These are phyloP conservation scores for Dalbergia cochinchinensis DNA, from an alignment of 306 rosid species.

Conservation along the genomic window DNA sequence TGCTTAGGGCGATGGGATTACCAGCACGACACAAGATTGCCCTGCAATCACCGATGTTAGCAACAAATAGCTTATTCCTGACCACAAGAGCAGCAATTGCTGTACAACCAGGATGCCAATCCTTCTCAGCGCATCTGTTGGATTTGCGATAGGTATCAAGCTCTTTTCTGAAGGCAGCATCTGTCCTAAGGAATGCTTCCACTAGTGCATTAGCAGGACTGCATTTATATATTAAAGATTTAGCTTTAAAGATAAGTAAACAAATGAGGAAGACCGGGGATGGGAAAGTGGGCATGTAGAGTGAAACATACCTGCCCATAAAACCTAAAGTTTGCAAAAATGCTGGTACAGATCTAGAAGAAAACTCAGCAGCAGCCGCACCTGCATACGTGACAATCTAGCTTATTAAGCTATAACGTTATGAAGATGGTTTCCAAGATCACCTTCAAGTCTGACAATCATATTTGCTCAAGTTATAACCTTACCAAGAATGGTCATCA, in stretches of 20 bases:
- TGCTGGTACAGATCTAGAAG: conserved; percentile 78
- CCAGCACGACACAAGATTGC: conserved; percentile 86
- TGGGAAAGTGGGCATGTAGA: conserved; percentile 19
- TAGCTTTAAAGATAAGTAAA: conserved; percentile 10
- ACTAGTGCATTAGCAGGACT: conserved; percentile 78
- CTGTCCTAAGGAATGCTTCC: conserved; percentile 82
- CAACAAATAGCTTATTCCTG: conserved; percentile 79
- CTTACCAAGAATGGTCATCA: conserved; percentile 6
- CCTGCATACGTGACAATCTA: conserved; percentile 62
- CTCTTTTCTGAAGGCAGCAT: conserved; percentile 80
- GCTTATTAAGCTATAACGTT: conserved; percentile 7
- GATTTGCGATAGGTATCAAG: conserved; percentile 72
- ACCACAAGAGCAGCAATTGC: conserved; percentile 77
- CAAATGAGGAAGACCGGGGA: not conserved
- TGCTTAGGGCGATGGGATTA: conserved; percentile 73
- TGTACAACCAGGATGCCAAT: conserved; percentile 97
- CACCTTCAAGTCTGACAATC: conserved; percentile 56
- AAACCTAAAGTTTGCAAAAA: conserved; percentile 63
- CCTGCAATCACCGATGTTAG: conserved; percentile 93
- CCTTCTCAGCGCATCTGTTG: conserved; percentile 73
- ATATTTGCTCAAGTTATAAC: not conserved
- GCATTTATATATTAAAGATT: conserved; percentile 41
- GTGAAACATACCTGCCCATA: conserved; percentile 57
- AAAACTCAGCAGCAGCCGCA: conserved; percentile 95
- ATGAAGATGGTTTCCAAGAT: conserved; percentile 19